phyloP scores from a whole-genome alignment of 192 early-diverging fungal species.

The Coemansia sp. region DNA sequence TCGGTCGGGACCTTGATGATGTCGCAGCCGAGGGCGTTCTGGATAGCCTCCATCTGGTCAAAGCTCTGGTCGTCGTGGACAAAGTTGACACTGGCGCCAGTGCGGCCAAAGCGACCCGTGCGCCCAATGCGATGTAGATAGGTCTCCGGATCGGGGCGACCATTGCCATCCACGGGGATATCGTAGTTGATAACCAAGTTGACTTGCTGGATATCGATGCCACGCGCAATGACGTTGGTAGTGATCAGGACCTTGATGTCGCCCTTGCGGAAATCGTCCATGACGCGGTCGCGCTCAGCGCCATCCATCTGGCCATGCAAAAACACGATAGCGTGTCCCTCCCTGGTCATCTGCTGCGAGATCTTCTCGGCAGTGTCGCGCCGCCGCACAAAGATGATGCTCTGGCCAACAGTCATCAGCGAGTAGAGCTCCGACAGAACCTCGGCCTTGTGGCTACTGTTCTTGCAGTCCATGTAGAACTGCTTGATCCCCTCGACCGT shows the following conservation, averaged over 20 bases:
- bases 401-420: slow-evolving; percentile 90
- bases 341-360: slow-evolving; percentile 66
- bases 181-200: slow-evolving; percentile 97
- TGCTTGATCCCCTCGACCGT: slow-evolving; percentile 94
- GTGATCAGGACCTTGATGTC: slow-evolving; percentile 91
- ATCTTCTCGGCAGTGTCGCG: slow-evolving; percentile 83
- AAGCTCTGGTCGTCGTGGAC: slow-evolving; percentile 74
- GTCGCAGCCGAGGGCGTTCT: slow-evolving; percentile 72
- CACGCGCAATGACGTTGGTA: slow-evolving; percentile 95
- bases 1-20: slow-evolving; percentile 83
- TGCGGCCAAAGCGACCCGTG: slow-evolving; percentile 95
- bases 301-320: slow-evolving; percentile 82
- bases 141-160: slow-evolving; percentile 82
- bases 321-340: slow-evolving; percentile 80
- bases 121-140: slow-evolving; percentile 98
- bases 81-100: slow-evolving; percentile 93
- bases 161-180: slow-evolving; percentile 70
- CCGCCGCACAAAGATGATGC: slow-evolving; percentile 90
- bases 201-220: slow-evolving; percentile 96
- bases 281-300: slow-evolving; percentile 80
- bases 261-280: slow-evolving; percentile 90
- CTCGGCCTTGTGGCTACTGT: slow-evolving; percentile 76
- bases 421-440: slow-evolving; percentile 69
- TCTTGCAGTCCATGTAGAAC: slow-evolving; percentile 92
- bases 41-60: slow-evolving; percentile 80